These are phyloP conservation scores for Zygosaccharomyces bailii DNA, from an alignment of 805 yeast genomes.

Conservation along the genomic window DNA sequence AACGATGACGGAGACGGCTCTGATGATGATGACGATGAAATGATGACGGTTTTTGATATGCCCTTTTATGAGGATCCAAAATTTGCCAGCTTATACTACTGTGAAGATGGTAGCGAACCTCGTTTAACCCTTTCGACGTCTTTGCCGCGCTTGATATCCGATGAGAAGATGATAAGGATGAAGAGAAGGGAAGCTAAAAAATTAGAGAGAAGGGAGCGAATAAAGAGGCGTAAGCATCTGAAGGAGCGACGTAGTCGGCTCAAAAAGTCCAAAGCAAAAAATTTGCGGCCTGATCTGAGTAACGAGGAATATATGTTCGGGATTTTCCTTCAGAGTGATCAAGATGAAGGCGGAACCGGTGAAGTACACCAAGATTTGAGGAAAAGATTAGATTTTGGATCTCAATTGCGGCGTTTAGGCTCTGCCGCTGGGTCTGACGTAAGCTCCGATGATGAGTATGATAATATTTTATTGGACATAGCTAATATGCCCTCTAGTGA, in stretches of 20 bases:
- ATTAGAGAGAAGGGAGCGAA: slow-evolving; percentile 31
- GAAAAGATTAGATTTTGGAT: slow-evolving; percentile 19
- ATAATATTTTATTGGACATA: slow-evolving; percentile 34
- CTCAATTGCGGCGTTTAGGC: slow-evolving; percentile 26
- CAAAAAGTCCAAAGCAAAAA: slow-evolving; percentile 26
- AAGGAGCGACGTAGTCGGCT: slow-evolving; percentile 18
- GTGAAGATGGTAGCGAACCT: slow-evolving; percentile 35
- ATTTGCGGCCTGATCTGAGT: slow-evolving; percentile 40
- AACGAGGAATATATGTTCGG: slow-evolving; percentile 36
- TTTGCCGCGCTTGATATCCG: slow-evolving; percentile 32
- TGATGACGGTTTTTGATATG: slow-evolving; percentile 36
- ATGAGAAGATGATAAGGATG: slow-evolving; percentile 27
- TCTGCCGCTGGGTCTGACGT: slow-evolving; percentile 25
- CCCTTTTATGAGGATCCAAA: slow-evolving; percentile 44
- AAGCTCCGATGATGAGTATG: slow-evolving; percentile 35
- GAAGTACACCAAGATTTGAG: not conserved
- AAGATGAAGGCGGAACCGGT: slow-evolving; percentile 18
- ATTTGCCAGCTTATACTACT: slow-evolving; percentile 34
- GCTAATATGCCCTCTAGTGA: slow-evolving; percentile 37
- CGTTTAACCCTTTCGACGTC: slow-evolving; percentile 34
- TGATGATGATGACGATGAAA: slow-evolving; percentile 35
- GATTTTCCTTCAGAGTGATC: slow-evolving; percentile 34
- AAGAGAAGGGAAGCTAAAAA: slow-evolving; percentile 31
- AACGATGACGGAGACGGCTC: slow-evolving; percentile 25
- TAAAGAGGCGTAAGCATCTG: slow-evolving; percentile 29